Base-by-base conservation (phyloP, 2,329 filamentous ascomycete genomes). In the Pseudogymnoascus destructans region DNA sequence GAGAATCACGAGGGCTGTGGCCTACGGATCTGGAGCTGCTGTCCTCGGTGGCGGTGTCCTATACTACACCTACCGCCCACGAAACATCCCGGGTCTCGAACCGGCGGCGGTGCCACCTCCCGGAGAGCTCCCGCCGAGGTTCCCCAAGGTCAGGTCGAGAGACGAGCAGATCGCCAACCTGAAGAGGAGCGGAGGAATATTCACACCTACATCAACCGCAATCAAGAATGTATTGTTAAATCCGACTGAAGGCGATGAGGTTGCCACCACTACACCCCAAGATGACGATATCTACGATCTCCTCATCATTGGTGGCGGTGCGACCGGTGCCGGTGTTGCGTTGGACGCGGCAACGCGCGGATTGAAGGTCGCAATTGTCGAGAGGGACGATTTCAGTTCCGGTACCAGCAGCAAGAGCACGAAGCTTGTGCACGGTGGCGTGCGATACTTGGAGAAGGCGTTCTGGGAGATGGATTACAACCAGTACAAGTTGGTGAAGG, bases 321-420 rank as follows among this genome's bases (percentile, higher is more conserved):
- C 84, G 4, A 86, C 84, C 0, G 84, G 84, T 27, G 75, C 81
- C 30, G 84, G 84, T 61, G 81, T 86, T 63, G 84, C 84, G 33
- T 76, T 87, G 32, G 84, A 86, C 71, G 84, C 84, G 54, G 82
- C 78, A 11, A 85, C 83, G 3, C 73, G 84, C 68, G 84, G 84
- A 9, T 72, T 87, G 62, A 84, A 81, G 69, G 84, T 87, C 58
- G 84, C 84, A 54, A 70, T 85, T 55, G 77, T 87, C 15, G 84
- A 87, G 69, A 75, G 82, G 57, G 84, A 86, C 66, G 84, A 87
- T 67, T 87, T 87, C 69, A 82, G 80, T 66, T 80, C 80, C 61
- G 84, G 84, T 49, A 86, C 84, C 13, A 85, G 81, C 70, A 84
- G 80, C 67, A 86, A 86, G 73, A 85, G 81, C 68, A 87, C 84